Base-by-base conservation (phyloP, 257 asterid genomes). In the Scutellaria baicalensis region DNA sequence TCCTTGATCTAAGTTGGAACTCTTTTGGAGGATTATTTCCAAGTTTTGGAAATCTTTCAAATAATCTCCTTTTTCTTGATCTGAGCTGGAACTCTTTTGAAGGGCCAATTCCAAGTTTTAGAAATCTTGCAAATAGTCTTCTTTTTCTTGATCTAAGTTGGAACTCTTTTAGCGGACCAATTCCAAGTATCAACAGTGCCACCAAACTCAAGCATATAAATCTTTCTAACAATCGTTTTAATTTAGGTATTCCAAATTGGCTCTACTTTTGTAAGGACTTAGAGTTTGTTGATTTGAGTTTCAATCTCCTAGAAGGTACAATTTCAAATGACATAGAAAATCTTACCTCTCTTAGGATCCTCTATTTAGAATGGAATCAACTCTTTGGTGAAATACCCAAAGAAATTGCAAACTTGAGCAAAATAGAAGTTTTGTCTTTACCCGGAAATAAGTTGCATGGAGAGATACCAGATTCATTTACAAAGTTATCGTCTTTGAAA, bases 161-260 rank as follows among this genome's bases (percentile, higher is more conserved):
- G 2, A 63, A 55, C 33, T 0, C 8, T 16, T 21, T 71, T 3
- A 17, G 43, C 21, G 73, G 77, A n/a, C 50, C 57, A 27, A 64
- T 71, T 47, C 74, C 81, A 38, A 60, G 6, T 11, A 0, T n/a
- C 3, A 33, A 43, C 13, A 42, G 61, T 18, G 64, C 61, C 36
- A 59, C 73, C n/a, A 67, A 68, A 45, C 75, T 78, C 42, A 35
- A 39, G 8, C 0, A 68, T 6, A 21, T 80, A 64, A 59, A 59
- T 51, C 67, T 74, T 10, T 68, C 80, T 35, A 0, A 0, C 4
- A 77, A 70, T 38, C 7, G 1, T 13, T 51, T 80, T n/a, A 70
- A 69, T n/a, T 60, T 78, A 58, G 54, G 27, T 45, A 74, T 80
- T n/a, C 82, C 80, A 31, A 1, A 69, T 9, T 70, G 78, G 79